Evolutionary conservation across 352 stramenopile genomes (phyloP).

Genomic region (Phytophthora lateralis): DNA sequence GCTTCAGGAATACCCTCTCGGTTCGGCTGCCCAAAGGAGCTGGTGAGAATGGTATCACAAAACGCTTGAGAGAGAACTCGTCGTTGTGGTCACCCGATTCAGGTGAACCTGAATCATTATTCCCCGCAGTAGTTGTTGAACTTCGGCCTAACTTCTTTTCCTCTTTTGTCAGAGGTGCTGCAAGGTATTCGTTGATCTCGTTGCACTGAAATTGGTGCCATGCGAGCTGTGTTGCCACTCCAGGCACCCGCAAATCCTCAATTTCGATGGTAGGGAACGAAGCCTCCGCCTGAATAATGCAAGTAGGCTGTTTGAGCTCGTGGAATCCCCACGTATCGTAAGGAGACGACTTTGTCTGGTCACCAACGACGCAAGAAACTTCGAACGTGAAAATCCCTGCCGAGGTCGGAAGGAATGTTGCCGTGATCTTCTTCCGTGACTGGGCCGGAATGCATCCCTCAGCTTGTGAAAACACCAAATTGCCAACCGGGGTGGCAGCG

Average conservation of each 20-base stretch:
- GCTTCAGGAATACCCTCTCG: constrained; percentile 74
- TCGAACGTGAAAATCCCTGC: constrained; percentile 76
- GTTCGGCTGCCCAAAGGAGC: constrained; percentile 52
- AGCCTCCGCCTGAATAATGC: constrained; percentile 67
- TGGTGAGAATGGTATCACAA: constrained; percentile 83
- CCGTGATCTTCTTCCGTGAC: constrained; percentile 76
- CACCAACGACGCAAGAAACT: constrained; percentile 59
- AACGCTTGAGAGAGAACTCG: constrained; percentile 41
- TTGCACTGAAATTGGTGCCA: constrained; percentile 82
- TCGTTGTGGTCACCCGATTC: constrained; percentile 18
- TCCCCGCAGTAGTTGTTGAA: constrained; percentile 33
- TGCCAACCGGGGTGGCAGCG: constrained; percentile 5
- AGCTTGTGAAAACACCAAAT: constrained; percentile 64
- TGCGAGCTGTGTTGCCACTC: constrained; percentile 51
- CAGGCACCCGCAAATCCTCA: constrained; percentile 76
- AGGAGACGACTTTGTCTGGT: constrained; percentile 15
- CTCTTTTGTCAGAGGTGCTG: constrained; percentile 47
- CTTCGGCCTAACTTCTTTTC: constrained; percentile 28
- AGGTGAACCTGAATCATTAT: constrained; percentile 7
- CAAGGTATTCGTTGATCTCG: constrained; percentile 75
- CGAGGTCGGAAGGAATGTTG: constrained; percentile 73
- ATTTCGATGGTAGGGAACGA: constrained; percentile 90
- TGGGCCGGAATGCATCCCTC: constrained; percentile 71
- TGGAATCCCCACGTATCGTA: constrained; percentile 35
- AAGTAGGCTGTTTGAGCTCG: constrained; percentile 39